Evolutionary conservation across 1,284 basidiomycete genomes (phyloP).

Genomic region (Rhodotorula sp.): DNA sequence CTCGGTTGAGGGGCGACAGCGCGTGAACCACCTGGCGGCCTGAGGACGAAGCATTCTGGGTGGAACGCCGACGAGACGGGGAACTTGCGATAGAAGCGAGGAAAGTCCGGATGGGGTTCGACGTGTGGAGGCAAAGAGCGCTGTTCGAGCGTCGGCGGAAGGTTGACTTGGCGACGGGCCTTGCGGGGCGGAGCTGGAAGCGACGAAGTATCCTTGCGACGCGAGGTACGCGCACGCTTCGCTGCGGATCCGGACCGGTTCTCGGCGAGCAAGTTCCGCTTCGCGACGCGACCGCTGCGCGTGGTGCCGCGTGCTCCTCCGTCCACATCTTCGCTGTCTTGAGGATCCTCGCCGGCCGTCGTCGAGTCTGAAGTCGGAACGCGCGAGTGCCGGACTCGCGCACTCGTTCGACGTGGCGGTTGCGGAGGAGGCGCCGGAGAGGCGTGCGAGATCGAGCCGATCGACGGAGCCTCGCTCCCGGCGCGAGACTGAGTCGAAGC

Average conservation of each 20-base stretch:
- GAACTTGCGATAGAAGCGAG: constrained; percentile 64
- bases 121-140: constrained; percentile 58
- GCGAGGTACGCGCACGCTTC: constrained; percentile 23
- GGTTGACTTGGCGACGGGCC: constrained; percentile 27
- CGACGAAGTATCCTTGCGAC: neutral
- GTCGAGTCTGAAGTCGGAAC: neutral
- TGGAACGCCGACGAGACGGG: constrained; percentile 60
- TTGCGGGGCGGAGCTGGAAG: constrained; percentile 12
- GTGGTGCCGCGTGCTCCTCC: constrained; percentile 1
- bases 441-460: neutral
- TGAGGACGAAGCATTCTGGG: constrained; percentile 35
- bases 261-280: constrained; percentile 1
- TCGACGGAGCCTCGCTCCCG: constrained; percentile 15
- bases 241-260: constrained; percentile 2
- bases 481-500: constrained; percentile 14
- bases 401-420: constrained; percentile 16
- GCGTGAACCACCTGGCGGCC: neutral
- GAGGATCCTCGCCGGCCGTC: constrained; percentile 13
- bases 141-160: constrained; percentile 26
- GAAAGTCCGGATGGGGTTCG: constrained; percentile 55
- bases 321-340: constrained; percentile 6
- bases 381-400: constrained; percentile 24
- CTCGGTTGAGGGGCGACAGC: neutral
- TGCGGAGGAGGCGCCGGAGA: neutral
- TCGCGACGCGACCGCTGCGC: constrained; percentile 11